A percentile compares a stretch with the other conserved stretches of the same genome.
phyloP scores from a whole-genome alignment of 352 stramenopile genomes.

The Lagenidium sp. region DNA sequence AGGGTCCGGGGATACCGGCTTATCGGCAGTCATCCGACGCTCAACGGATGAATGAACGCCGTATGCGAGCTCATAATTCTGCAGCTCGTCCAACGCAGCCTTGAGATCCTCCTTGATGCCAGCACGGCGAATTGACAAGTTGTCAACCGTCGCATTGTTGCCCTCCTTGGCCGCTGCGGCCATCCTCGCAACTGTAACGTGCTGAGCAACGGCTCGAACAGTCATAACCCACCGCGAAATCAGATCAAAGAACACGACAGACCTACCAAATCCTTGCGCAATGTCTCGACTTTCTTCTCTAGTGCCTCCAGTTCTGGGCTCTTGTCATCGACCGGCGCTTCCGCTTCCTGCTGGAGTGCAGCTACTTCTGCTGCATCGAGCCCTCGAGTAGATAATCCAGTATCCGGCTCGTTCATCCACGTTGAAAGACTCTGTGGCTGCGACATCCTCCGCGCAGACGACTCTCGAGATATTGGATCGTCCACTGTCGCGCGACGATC shows the following conservation, averaged over 20 bases:
- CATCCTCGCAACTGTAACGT: constrained; percentile 29
- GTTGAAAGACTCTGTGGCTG: no score
- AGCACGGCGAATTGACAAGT: constrained; percentile 42
- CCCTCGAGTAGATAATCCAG: no score
- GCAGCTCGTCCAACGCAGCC: constrained; percentile 56
- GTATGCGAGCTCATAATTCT: constrained; percentile 41
- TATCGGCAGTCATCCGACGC: background rate
- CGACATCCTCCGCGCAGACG: no score
- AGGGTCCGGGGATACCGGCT: no score
- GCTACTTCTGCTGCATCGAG: no score
- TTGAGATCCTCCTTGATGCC: constrained; percentile 53
- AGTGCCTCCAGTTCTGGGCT: background rate
- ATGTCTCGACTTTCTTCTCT: constrained; percentile 22
- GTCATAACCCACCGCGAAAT: no score
- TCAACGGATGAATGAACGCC: constrained; percentile 14
- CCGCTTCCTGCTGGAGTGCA: background rate
- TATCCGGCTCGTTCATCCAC: no score
- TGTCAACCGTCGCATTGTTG: constrained; percentile 35
- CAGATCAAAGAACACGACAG: background rate
- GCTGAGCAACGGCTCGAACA: constrained; percentile 13
- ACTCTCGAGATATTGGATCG: no score
- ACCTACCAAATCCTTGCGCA: constrained; percentile 44
- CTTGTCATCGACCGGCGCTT: background rate
- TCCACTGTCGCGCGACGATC: constrained; percentile 14
- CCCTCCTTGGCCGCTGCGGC: constrained; percentile 27